Evolutionary conservation across 1,139 yeast genomes (phyloP).

Genomic region (Barnettozyma hawaiiensis): DNA sequence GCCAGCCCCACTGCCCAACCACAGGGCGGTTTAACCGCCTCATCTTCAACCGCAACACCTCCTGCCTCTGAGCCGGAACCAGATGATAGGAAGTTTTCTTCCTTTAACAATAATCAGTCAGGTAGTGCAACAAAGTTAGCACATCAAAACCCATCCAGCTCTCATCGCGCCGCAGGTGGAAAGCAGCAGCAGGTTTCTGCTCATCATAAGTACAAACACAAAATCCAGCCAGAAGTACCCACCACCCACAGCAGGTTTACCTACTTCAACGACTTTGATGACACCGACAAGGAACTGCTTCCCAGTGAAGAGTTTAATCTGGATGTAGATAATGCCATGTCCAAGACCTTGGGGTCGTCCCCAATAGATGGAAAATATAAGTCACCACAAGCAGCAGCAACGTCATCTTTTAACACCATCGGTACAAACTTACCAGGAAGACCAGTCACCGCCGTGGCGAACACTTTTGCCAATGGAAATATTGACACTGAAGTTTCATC

Average conservation of each 20-base stretch:
- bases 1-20: conserved; percentile 25
- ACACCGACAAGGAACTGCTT: conserved; percentile 5
- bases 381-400: not conserved
- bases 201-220: conserved; percentile 5
- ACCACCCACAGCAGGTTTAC: conserved; percentile 3
- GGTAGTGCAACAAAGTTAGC: conserved; percentile 2
- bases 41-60: conserved; percentile 8
- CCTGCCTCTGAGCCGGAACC: conserved; percentile 25
- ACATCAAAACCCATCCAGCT: conserved; percentile 1
- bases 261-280: conserved; percentile 11
- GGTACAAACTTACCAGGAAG: conserved; percentile 1
- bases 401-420: not conserved
- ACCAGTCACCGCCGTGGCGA: conserved; percentile 7
- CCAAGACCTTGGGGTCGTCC: conserved; percentile 16
- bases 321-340: conserved; percentile 21
- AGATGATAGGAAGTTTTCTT: conserved; percentile 29
- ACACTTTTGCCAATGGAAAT: conserved; percentile 6
- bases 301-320: conserved; percentile 17
- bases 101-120: conserved; percentile 16
- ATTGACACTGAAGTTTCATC: conserved; percentile 20
- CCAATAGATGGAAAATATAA: not conserved
- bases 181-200: not conserved
- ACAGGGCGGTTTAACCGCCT: conserved; percentile 15
- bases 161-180: not conserved
- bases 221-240: conserved; percentile 10